phyloP scores from a whole-genome alignment of 1,139 yeast genomes.

The Yamadazyma triangularis region DNA sequence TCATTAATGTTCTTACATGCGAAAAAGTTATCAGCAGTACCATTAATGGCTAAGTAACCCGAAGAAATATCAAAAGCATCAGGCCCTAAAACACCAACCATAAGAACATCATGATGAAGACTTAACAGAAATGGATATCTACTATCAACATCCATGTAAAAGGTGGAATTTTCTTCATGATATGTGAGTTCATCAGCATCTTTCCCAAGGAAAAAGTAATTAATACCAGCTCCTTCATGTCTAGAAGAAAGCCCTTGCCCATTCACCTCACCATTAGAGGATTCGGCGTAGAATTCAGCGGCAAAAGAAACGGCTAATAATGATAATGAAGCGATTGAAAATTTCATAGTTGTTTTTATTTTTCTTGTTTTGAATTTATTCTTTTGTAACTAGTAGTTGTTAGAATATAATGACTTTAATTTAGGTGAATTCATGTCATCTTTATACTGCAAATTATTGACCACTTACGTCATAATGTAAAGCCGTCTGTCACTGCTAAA shows the following conservation, averaged over 20 bases:
- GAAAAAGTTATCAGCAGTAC: constrained; percentile 20
- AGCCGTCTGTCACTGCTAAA: too few relatives aligned
- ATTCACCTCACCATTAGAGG: constrained; percentile 17
- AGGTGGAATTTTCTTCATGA: constrained; percentile 3
- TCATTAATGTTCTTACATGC: constrained; percentile 41
- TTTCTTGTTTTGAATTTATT: too few relatives aligned
- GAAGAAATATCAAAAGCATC: constrained; percentile 6
- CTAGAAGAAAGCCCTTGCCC: constrained; percentile 27
- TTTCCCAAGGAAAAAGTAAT: constrained; percentile 31
- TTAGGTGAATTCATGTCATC: too few relatives aligned
- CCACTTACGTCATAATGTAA: too few relatives aligned
- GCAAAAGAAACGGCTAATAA: constrained; percentile 17
- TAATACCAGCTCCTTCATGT: constrained; percentile 58
- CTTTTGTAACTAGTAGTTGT: too few relatives aligned
- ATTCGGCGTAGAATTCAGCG: constrained; percentile 15
- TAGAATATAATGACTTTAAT: too few relatives aligned
- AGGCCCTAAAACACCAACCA: constrained; percentile 21
- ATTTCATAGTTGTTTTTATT: background rate
- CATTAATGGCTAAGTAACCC: constrained; percentile 9
- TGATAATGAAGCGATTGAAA: constrained; percentile 13
- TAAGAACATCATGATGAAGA: constrained; percentile 13
- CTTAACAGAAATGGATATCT: too few relatives aligned
- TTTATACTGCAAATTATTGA: too few relatives aligned
- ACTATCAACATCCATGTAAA: constrained; percentile 2
- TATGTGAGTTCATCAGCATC: constrained; percentile 10